Evolutionary conservation across 768 basidiomycete genomes (phyloP).

Genomic region (Dioszegia hungarica): DNA sequence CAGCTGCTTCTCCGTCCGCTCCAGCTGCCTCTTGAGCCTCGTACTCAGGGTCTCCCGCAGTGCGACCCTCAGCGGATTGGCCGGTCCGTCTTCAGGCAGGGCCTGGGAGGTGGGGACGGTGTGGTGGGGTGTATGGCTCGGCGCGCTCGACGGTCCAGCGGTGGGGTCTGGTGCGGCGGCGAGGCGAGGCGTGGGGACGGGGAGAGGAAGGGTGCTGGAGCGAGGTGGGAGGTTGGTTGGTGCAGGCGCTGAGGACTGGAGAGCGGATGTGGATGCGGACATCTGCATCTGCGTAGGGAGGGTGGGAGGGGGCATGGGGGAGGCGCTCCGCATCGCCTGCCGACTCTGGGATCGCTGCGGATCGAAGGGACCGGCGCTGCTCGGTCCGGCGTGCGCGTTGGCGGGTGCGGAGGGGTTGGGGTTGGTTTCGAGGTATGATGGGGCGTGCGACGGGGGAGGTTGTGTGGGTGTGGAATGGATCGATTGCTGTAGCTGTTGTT

Average conservation of each 20-base stretch:
- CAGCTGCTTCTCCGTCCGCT: constrained; percentile 6
- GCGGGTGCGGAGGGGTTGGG: not conserved
- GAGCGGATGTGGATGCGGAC: not conserved
- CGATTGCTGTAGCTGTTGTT: not conserved
- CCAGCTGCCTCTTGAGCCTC: constrained; percentile 1
- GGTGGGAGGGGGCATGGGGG: constrained; percentile 6
- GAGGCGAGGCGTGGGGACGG: not conserved
- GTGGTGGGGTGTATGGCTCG: not conserved
- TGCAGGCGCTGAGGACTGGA: not conserved
- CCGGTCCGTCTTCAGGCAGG: not conserved
- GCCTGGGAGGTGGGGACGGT: not conserved
- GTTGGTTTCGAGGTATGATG: constrained; percentile 5
- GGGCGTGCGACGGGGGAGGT: not conserved
- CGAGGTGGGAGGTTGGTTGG: not conserved
- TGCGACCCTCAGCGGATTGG: not conserved
- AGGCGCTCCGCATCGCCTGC: not conserved
- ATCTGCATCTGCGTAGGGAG: not conserved
- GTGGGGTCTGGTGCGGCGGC: not conserved
- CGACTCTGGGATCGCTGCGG: not conserved
- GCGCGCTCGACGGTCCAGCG: not conserved
- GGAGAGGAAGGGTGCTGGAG: constrained; percentile 1
- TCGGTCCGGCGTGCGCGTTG: not conserved
- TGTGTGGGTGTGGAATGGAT: not conserved
- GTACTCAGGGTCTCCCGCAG: not conserved
- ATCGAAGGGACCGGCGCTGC: not conserved